These are phyloP conservation scores for Mycena floridula DNA, from an alignment of 768 basidiomycete genomes.

Conservation along the genomic window DNA sequence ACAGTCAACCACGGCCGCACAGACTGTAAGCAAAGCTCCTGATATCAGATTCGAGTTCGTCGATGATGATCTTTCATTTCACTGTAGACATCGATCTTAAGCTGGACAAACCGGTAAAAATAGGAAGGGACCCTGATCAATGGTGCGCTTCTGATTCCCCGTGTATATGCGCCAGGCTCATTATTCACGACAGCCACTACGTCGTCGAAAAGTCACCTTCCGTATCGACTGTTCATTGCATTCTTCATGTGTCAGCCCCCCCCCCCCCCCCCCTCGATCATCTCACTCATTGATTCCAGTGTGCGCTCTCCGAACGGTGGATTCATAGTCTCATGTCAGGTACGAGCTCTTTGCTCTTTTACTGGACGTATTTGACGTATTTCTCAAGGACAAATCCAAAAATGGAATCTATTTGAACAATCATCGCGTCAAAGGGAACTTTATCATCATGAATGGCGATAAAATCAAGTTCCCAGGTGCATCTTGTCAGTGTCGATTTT, in stretches of 20 bases:
- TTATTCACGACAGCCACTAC: slow-evolving; percentile 42
- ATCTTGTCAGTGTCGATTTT: slow-evolving; percentile 1
- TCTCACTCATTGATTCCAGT: slow-evolving; percentile 25
- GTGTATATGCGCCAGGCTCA: neutral
- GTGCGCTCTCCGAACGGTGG: slow-evolving; percentile 67
- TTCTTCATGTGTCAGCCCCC: slow-evolving; percentile 64
- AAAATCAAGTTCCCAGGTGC: slow-evolving; percentile 54
- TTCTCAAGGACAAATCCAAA: slow-evolving; percentile 63
- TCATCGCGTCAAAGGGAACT: slow-evolving; percentile 57
- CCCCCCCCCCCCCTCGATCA: neutral
- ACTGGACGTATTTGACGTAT: neutral
- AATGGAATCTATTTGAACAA: slow-evolving; percentile 73
- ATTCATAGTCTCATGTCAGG: slow-evolving; percentile 75
- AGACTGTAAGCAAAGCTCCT: slow-evolving; percentile 42
- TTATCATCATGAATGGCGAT: slow-evolving; percentile 78
- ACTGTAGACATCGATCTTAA: slow-evolving; percentile 51
- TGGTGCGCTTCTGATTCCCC: slow-evolving; percentile 37
- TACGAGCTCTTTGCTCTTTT: slow-evolving; percentile 18
- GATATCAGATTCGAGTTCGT: neutral
- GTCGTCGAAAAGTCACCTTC: slow-evolving; percentile 53
- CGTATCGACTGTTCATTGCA: slow-evolving; percentile 71
- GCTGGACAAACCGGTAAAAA: slow-evolving; percentile 55
- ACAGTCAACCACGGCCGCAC: slow-evolving; percentile 56
- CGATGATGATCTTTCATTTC: slow-evolving; percentile 2
- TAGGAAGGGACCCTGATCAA: slow-evolving; percentile 64